These are phyloP conservation scores for Penicillium steckii DNA, from an alignment of 495 filamentous ascomycete genomes.

Conservation along the genomic window DNA sequence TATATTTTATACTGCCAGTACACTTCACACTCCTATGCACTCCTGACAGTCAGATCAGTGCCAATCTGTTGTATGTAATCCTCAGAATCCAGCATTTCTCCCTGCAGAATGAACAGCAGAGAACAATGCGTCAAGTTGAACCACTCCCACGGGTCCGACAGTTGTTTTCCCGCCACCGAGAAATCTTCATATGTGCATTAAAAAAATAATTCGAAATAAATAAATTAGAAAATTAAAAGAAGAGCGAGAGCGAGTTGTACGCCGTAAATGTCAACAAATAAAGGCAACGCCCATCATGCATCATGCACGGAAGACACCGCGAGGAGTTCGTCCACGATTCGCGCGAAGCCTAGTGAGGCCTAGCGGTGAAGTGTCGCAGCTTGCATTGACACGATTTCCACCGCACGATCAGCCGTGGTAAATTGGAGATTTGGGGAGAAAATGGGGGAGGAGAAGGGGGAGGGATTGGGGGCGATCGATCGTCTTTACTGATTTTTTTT, in stretches of 20 bases:
- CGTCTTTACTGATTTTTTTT: background rate
- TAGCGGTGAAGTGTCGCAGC: background rate
- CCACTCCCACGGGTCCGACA: background rate
- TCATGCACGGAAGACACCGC: background rate
- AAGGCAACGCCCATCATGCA: background rate
- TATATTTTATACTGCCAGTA: background rate
- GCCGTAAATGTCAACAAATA: background rate
- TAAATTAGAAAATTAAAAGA: background rate
- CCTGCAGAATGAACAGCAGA: background rate
- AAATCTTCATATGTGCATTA: background rate
- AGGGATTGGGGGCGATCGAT: constrained; percentile 1
- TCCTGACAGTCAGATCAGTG: background rate
- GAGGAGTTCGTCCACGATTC: background rate
- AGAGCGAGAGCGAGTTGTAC: background rate
- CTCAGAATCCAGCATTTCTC: background rate
- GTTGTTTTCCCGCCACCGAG: background rate
- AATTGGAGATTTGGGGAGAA: background rate
- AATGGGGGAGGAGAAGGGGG: background rate
- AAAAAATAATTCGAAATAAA: background rate
- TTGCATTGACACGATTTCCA: background rate
- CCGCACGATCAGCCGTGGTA: background rate
- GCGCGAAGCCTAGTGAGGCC: background rate
- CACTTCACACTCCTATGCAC: too few species aligned
- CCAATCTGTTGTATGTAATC: too few species aligned
- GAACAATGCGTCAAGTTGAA: background rate